A percentile compares a stretch with the other conserved stretches of the same genome.
These are phyloP conservation scores for Colletotrichum chlorophyti DNA, from an alignment of 2,329 filamentous ascomycete genomes.

Conservation along the genomic window DNA sequence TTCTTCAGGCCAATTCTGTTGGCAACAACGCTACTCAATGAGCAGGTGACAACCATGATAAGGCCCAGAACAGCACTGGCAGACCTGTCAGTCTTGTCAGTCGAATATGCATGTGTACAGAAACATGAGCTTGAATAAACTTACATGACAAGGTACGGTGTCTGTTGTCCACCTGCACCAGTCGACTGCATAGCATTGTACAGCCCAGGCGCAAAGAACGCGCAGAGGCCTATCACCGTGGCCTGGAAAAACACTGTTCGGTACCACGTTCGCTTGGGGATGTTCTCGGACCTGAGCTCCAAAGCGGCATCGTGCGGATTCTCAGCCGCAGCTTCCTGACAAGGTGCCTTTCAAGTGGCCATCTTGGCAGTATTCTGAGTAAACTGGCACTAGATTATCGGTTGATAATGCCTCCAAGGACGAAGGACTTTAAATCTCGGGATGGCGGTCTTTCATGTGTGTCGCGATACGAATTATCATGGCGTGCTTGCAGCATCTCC, in stretches of 20 bases:
- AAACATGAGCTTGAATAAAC: background rate
- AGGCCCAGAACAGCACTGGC: slow-evolving; percentile 10
- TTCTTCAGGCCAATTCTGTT: slow-evolving; percentile 8
- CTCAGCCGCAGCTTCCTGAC: background rate
- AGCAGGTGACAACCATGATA: slow-evolving; percentile 15
- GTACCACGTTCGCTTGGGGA: slow-evolving; percentile 29
- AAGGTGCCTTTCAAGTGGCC: background rate
- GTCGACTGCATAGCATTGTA: slow-evolving; percentile 40
- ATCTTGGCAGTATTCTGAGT: background rate
- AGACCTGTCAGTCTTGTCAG: background rate
- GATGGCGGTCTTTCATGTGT: slow-evolving; percentile 1
- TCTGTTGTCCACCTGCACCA: slow-evolving; percentile 38
- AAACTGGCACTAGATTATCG: no score
- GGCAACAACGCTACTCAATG: slow-evolving; percentile 9
- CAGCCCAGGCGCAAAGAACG: slow-evolving; percentile 37
- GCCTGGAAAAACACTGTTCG: slow-evolving; percentile 38
- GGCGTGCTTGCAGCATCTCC: slow-evolving; percentile 9
- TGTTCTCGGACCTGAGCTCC: background rate
- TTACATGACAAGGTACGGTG: slow-evolving; percentile 39
- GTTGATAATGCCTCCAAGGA: no score
- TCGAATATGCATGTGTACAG: no score
- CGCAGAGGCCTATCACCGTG: slow-evolving; percentile 34
- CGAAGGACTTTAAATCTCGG: no score
- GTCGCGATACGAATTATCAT: slow-evolving; percentile 17
- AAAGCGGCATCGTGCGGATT: background rate